Percentiles rank a stretch among this genome's conserved stretches.
Conservation (phyloP, 2,329 filamentous ascomycete genomes). For the Whalleya microplaca region DNA sequence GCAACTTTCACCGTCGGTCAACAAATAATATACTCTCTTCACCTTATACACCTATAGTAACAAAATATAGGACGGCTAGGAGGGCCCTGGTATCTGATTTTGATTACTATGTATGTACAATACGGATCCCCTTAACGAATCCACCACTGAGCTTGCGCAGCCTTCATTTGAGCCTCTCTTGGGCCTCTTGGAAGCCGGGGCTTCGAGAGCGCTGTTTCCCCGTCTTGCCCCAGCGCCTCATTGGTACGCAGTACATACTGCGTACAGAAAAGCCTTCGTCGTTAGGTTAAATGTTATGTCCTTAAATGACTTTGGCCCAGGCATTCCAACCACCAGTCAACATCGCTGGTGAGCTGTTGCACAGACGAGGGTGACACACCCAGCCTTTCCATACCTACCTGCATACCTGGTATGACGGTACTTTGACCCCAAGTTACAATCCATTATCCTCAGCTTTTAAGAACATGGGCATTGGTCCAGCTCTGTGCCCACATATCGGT, state of each 20-base stretch:
- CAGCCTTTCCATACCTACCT: background rate
- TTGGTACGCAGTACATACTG: too few species aligned
- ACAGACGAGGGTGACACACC: background rate
- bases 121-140: background rate
- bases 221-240: background rate
- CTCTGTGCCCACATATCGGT: background rate
- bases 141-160: background rate
- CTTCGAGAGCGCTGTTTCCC: background rate
- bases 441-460: background rate
- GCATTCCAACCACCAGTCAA: background rate
- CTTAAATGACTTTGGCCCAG: too few species aligned
- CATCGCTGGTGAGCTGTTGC: background rate
- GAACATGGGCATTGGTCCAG: background rate
- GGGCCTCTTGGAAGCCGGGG: background rate
- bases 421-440: background rate
- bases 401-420: background rate
- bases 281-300: too few species aligned
- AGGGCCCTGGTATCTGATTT: background rate
- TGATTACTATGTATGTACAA: background rate
- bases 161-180: background rate
- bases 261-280: too few species aligned
- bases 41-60: background rate
- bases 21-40: background rate
- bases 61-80: background rate
- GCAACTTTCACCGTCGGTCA: background rate